Percentiles rank a stretch among this genome's conserved stretches.
Conservation (phyloP, 345 rosid species). For the Lagerstroemia speciosa region DNA sequence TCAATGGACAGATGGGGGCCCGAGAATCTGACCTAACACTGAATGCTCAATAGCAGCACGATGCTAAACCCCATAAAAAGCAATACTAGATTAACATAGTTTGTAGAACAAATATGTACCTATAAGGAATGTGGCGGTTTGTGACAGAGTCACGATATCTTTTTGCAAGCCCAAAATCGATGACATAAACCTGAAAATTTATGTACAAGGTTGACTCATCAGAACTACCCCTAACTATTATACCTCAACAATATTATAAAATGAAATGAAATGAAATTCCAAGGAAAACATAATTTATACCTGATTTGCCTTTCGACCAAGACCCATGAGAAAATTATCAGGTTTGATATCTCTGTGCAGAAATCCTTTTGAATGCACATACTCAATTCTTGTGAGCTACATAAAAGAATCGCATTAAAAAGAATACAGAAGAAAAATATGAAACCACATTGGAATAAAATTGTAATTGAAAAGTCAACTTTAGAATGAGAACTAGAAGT, state of each 20-base stretch:
- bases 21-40: neutral
- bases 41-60: neutral
- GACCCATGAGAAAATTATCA: slow-evolving; percentile 80
- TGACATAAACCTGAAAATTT: slow-evolving; percentile 43
- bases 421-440: neutral
- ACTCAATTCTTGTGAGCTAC: slow-evolving; percentile 62
- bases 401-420: neutral
- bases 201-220: neutral
- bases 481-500: neutral
- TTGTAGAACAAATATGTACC: slow-evolving; percentile 19
- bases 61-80: neutral
- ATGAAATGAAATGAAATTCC: neutral
- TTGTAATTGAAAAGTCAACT: neutral
- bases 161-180: slow-evolving; percentile 84
- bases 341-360: slow-evolving; percentile 73
- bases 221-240: neutral
- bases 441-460: neutral
- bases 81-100: neutral
- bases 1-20: neutral
- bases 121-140: slow-evolving; percentile 59
- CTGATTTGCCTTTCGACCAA: slow-evolving; percentile 67
- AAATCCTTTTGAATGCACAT: slow-evolving; percentile 54
- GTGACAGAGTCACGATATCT: slow-evolving; percentile 54
- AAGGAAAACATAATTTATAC: slow-evolving; percentile 14
- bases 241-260: neutral